Percentiles rank a stretch among this genome's conserved stretches.
phyloP scores from a whole-genome alignment of 2,329 filamentous ascomycete species.

The Stagonosporopsis rhizophila region DNA sequence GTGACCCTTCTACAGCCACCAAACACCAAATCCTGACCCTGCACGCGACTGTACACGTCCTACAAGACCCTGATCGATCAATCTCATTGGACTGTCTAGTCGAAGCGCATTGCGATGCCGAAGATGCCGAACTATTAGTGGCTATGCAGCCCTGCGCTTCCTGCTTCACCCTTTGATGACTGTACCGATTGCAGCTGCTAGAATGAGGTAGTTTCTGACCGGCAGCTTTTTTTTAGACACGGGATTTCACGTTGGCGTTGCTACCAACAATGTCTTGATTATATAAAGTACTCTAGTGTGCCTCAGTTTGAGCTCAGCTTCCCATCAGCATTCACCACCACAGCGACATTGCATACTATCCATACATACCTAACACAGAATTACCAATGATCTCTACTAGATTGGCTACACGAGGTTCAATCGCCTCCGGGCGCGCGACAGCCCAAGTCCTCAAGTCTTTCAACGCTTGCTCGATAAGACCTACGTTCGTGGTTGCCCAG shows the following conservation, averaged over 20 bases:
- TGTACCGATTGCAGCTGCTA: conserved; percentile 13
- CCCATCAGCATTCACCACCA: conserved; percentile 22
- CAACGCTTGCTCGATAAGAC: conserved; percentile 44
- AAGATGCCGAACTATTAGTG: conserved; percentile 16
- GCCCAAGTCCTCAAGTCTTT: conserved; percentile 48
- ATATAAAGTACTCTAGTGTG: conserved; percentile 38
- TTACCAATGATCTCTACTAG: conserved; percentile 40
- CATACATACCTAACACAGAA: conserved; percentile 15
- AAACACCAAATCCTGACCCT: conserved; percentile 5
- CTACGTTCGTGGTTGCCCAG: conserved; percentile 43
- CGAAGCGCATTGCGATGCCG: conserved; percentile 10
- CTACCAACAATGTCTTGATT: conserved; percentile 15
- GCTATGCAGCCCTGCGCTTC: conserved; percentile 16
- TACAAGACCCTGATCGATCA: conserved; percentile 3
- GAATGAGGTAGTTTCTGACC: conserved; percentile 2
- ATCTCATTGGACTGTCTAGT: neutral
- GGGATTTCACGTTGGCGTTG: conserved; percentile 27
- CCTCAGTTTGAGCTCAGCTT: conserved; percentile 28
- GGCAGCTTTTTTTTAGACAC: conserved; percentile 18
- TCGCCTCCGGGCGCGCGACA: conserved; percentile 48
- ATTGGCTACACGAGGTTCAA: conserved; percentile 31
- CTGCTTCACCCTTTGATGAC: conserved; percentile 34
- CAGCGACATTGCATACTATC: conserved; percentile 13
- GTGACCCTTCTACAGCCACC: conserved; percentile 15
- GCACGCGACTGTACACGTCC: conserved; percentile 14